Conservation (phyloP, 108 stramenopile genomes). For the Nannochloropsis gaditana region DNA sequence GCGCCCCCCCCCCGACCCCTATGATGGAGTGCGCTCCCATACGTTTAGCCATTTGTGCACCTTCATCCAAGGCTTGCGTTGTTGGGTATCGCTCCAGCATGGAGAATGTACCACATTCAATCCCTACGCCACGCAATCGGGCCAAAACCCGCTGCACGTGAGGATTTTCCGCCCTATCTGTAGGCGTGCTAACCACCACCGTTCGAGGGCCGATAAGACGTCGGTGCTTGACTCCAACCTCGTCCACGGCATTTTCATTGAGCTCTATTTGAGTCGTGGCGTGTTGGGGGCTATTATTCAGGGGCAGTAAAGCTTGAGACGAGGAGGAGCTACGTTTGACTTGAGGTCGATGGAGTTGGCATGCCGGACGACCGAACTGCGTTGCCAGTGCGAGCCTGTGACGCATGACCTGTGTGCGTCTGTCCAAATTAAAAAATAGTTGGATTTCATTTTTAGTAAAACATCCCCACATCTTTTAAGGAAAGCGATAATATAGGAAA, state of each 20-base stretch:
- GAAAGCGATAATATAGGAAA: no score
- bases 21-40: not conserved
- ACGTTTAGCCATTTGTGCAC: not conserved
- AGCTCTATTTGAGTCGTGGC: not conserved
- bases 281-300: not conserved
- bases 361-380: no score
- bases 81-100: not conserved
- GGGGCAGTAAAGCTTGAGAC: no score
- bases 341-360: no score
- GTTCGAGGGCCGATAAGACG: not conserved
- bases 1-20: not conserved
- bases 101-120: not conserved
- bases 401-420: no score
- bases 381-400: no score
- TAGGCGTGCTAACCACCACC: not conserved
- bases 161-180: not conserved
- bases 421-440: no score
- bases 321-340: no score
- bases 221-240: not conserved
- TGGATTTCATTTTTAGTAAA: no score
- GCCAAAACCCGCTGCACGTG: conserved; percentile 11
- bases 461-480: no score
- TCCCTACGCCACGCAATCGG: not conserved
- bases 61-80: not conserved
- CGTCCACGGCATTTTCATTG: not conserved